phyloP scores from a whole-genome alignment of 805 yeast genomes.

The Monosporozyma servazzii region DNA sequence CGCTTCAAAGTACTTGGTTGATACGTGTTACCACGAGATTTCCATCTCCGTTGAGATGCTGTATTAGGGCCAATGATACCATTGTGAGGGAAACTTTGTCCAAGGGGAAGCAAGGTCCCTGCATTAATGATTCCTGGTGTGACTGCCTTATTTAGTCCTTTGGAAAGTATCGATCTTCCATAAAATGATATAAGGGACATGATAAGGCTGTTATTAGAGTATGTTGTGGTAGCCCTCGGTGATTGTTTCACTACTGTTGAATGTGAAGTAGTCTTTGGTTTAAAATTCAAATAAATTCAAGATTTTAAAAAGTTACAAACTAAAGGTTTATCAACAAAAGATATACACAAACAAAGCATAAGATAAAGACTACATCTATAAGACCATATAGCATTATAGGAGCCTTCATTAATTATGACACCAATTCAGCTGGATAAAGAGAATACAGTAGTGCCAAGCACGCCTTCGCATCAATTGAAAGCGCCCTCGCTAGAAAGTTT shows the following conservation, averaged over 20 bases:
- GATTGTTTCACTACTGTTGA: too few relatives aligned
- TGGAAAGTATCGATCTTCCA: background rate
- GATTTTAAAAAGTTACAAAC: background rate
- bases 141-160: background rate
- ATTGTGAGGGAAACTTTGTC: background rate
- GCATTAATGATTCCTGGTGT: background rate
- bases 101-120: background rate
- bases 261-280: too few relatives aligned
- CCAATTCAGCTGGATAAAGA: conserved; percentile 3
- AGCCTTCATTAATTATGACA: background rate
- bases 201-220: background rate
- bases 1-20: conserved; percentile 89
- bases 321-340: background rate
- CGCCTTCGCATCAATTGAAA: conserved; percentile 2
- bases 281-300: too few relatives aligned
- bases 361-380: background rate
- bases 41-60: conserved; percentile 45
- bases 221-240: too few relatives aligned
- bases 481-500: background rate
- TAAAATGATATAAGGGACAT: background rate
- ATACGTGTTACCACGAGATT: conserved; percentile 86
- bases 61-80: background rate
- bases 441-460: conserved; percentile 6
- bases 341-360: background rate
- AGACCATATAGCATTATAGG: background rate